phyloP scores from a whole-genome alignment of 2,329 filamentous ascomycete species.

The Stemphylium beticola region DNA sequence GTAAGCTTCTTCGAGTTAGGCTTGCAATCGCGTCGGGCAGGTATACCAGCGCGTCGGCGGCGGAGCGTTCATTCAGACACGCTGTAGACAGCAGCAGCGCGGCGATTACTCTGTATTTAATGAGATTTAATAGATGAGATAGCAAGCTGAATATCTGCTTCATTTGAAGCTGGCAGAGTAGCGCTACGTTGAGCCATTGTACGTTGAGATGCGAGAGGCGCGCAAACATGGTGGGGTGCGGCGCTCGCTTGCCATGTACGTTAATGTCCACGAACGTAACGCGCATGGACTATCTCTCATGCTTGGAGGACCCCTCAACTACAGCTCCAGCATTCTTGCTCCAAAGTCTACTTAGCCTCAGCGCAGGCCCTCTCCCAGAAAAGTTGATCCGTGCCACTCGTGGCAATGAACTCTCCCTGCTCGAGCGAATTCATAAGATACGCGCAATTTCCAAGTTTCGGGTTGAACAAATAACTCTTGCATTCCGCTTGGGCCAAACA shows the following conservation, averaged over 20 bases:
- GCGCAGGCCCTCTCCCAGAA: conserved; percentile 3
- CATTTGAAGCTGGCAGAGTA: neutral
- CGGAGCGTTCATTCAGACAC: neutral
- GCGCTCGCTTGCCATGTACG: neutral
- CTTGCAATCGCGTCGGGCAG: too few species aligned
- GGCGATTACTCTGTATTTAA: neutral
- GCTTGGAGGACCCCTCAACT: neutral
- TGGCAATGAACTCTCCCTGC: conserved; percentile 5
- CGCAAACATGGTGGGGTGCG: neutral
- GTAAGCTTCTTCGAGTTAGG: too few species aligned
- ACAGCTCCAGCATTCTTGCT: neutral
- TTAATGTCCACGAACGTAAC: neutral
- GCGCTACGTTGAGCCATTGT: neutral
- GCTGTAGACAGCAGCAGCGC: neutral
- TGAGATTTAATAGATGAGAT: neutral
- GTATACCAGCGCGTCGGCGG: too few species aligned
- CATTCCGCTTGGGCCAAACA: conserved; percentile 19
- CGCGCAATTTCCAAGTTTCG: conserved; percentile 4
- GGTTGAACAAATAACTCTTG: conserved; percentile 21
- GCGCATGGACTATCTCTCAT: conserved; percentile 1
- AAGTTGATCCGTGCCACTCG: conserved; percentile 3
- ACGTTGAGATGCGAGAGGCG: too few species aligned
- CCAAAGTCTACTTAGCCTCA: neutral
- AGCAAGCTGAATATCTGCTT: neutral
- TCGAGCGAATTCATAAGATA: neutral